Evolutionary conservation across 2,329 filamentous ascomycete species (phyloP), one percentile per base, ranked within the genome.

Genomic region (Davidsoniella australis): DNA sequence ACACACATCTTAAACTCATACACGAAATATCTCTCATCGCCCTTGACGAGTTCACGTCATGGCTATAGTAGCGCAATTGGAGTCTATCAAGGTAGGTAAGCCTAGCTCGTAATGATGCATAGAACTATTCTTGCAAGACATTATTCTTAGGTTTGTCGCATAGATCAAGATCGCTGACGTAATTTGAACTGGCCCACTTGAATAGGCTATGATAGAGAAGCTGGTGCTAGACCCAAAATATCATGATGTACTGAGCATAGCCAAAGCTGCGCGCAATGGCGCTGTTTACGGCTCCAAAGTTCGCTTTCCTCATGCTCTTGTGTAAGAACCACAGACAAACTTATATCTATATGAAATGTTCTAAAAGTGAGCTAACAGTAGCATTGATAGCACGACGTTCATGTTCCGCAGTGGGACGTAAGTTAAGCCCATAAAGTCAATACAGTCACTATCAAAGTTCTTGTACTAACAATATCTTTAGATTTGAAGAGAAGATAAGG

Each of bases 241-340:
- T 67, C 85, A 91, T 59, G 85, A 91, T 59, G 63, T 87, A 50
- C 76, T 98, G 54, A 78, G 85, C 51, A 72, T 98, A 57, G 64
- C 94, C 64, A 98, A 98, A 74, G 86, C 80, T 59, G 83, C 91
- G 57, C 86, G 91, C 66, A 98, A 96, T 78, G 91, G 91, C 64
- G 80, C 88, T 56, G 86, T 98, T 55, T 98, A 98, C 67, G 91
- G 91, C 54, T 79, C 85, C 59, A 96, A 96, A 76, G 86, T 98
- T 65, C 88, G 91, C 55, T 96, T 98, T 68, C 91, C 91, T 56
- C 91, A 98, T 68, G 91, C 91, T 54, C 75, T 98, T 57, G 91
- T 98, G 70, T 73, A 65, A 55, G 69, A 55, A 17, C 23, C 2
- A 12, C 3, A 18, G 2, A 40, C 41, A n/a, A 16, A 14, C 18